Conservation (phyloP, 73 alveolate genomes). For the Tetrahymena elliotti region DNA sequence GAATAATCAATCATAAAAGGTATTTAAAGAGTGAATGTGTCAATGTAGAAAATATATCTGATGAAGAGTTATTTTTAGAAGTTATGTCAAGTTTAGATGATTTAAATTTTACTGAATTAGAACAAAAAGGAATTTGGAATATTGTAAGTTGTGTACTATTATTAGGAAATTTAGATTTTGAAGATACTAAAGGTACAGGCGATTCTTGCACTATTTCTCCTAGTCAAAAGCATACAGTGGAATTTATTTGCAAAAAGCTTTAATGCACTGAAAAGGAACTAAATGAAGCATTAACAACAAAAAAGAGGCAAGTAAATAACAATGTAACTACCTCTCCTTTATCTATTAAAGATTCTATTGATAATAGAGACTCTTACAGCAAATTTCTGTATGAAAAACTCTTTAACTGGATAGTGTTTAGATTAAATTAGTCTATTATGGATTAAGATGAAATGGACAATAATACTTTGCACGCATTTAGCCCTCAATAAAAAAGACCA, state of each 20-base stretch:
- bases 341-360: slow-evolving; percentile 33
- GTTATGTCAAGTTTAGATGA: slow-evolving; percentile 26
- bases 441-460: slow-evolving; percentile 1
- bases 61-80: slow-evolving; percentile 52
- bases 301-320: slow-evolving; percentile 22
- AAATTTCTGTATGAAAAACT: slow-evolving; percentile 81
- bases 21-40: not conserved
- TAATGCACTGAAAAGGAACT: slow-evolving; percentile 44
- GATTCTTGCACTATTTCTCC: slow-evolving; percentile 63
- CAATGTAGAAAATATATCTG: slow-evolving; percentile 42
- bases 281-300: slow-evolving; percentile 34
- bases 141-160: slow-evolving; percentile 52
- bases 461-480: slow-evolving; percentile 2
- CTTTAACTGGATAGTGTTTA: slow-evolving; percentile 77
- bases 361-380: slow-evolving; percentile 85
- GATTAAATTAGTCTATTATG: slow-evolving; percentile 35
- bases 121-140: slow-evolving; percentile 48
- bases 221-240: slow-evolving; percentile 40
- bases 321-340: slow-evolving; percentile 44
- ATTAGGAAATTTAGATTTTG: slow-evolving; percentile 80
- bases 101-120: slow-evolving; percentile 40
- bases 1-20: not conserved
- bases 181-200: slow-evolving; percentile 58
- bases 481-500: not conserved
- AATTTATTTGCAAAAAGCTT: slow-evolving; percentile 51